Percentiles rank a stretch among this genome's conserved stretches.
These are phyloP conservation scores for Lagerstroemia speciosa DNA, from an alignment of 345 rosid genomes.

Conservation along the genomic window DNA sequence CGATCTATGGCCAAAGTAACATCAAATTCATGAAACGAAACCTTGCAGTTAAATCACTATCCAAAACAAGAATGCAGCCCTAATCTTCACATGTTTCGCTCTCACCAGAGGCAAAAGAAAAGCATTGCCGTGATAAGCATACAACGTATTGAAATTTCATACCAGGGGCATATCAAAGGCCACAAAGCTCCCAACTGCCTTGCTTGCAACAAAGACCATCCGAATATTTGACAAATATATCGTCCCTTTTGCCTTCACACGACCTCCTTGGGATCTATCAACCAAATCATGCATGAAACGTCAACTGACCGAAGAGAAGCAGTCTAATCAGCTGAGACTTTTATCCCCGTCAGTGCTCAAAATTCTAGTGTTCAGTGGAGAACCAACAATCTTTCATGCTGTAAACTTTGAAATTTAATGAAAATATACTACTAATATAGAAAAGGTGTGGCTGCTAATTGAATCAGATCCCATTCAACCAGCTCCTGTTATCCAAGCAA, in stretches of 20 bases:
- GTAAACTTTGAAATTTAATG: neutral
- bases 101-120: neutral
- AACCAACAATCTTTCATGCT: neutral
- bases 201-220: slow-evolving; percentile 70
- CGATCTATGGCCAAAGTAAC: neutral
- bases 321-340: neutral
- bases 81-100: neutral
- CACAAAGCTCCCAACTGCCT: slow-evolving; percentile 55
- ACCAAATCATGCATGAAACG: neutral
- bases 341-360: too few relatives aligned
- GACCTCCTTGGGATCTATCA: slow-evolving; percentile 60
- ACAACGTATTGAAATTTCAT: slow-evolving; percentile 2
- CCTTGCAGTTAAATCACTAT: neutral
- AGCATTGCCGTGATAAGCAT: neutral
- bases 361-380: neutral
- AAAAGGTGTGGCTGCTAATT: neutral
- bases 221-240: slow-evolving; percentile 76
- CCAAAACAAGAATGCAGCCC: neutral
- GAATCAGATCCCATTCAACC: neutral
- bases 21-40: neutral
- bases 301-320: neutral
- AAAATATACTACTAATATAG: too few relatives aligned
- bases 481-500: neutral
- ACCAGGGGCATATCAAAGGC: slow-evolving; percentile 95
- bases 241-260: slow-evolving; percentile 58